These are phyloP conservation scores for Eimeria mitis DNA, from an alignment of 169 alveolate genomes.

Conservation along the genomic window DNA sequence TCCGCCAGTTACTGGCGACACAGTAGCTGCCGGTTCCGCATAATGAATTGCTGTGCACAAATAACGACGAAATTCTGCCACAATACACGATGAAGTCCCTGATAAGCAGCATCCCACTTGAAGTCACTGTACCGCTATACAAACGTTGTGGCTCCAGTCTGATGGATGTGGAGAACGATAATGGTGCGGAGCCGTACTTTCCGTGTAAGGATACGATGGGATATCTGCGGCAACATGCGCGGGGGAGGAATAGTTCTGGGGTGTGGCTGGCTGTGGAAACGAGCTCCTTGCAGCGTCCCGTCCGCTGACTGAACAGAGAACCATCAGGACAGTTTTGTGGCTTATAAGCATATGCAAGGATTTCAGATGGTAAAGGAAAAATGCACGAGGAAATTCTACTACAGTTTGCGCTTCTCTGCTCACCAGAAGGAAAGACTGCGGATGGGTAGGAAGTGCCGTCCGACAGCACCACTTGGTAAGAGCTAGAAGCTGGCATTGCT, in stretches of 20 bases:
- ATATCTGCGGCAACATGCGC: slow-evolving; percentile 29
- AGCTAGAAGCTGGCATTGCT: slow-evolving; percentile 31
- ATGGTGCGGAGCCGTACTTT: neutral
- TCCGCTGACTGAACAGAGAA: slow-evolving; percentile 59
- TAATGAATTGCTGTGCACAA: slow-evolving; percentile 50
- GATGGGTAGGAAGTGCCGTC: slow-evolving; percentile 73
- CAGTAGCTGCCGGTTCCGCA: slow-evolving; percentile 57
- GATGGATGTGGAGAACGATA: neutral
- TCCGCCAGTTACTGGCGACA: slow-evolving; percentile 32
- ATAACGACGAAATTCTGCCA: neutral
- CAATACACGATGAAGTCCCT: neutral
- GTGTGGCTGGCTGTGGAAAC: slow-evolving; percentile 38
- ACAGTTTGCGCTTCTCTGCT: neutral
- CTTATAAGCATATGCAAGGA: neutral
- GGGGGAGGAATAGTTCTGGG: slow-evolving; percentile 49
- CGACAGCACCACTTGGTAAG: slow-evolving; percentile 70
- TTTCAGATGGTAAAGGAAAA: neutral
- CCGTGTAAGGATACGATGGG: slow-evolving; percentile 21
- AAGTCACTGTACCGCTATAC: neutral
- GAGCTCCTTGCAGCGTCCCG: slow-evolving; percentile 23
- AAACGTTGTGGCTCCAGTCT: neutral
- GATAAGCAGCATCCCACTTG: neutral
- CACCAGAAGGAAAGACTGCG: slow-evolving; percentile 64
- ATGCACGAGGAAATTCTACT: neutral
- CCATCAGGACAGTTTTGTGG: neutral